Percentiles rank a stretch among this genome's conserved stretches.
Evolutionary conservation across 192 early-diverging fungal species (phyloP).

Genomic region (Allomyces javanicus): DNA sequence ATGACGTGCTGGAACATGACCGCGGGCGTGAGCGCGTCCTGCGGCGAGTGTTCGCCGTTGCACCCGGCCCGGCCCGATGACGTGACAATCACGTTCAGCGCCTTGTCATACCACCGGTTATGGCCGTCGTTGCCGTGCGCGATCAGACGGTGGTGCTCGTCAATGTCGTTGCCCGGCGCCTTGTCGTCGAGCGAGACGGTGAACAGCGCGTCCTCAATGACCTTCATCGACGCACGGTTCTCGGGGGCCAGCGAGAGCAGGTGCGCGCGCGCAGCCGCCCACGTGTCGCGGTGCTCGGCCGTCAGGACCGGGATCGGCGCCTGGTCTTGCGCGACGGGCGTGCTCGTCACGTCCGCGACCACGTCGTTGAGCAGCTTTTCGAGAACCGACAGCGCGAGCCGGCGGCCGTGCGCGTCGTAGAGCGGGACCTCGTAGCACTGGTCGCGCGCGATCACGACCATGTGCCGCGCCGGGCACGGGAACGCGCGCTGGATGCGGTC

Average conservation of each 20-base stretch:
- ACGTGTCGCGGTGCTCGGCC: conserved; percentile 71
- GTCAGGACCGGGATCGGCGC: conserved; percentile 65
- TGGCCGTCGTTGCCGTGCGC: conserved; percentile 55
- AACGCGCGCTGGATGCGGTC: conserved; percentile 52
- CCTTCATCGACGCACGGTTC: conserved; percentile 27
- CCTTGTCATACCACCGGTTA: conserved; percentile 97
- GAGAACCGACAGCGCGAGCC: conserved; percentile 20
- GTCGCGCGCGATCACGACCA: conserved; percentile 67
- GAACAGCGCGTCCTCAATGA: conserved; percentile 67
- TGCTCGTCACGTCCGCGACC: conserved; percentile 17
- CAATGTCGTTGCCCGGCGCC: conserved; percentile 40
- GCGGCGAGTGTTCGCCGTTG: conserved; percentile 88
- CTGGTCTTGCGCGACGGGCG: conserved; percentile 21
- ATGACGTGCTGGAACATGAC: conserved; percentile 52
- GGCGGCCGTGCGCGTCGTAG: conserved; percentile 34
- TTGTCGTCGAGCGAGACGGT: conserved; percentile 69
- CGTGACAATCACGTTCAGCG: conserved; percentile 69
- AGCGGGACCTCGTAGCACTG: conserved; percentile 74
- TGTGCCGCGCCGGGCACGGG: conserved; percentile 54
- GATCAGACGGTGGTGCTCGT: conserved; percentile 44
- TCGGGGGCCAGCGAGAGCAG: conserved; percentile 33
- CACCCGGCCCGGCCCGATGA: conserved; percentile 68
- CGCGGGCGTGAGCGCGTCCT: conserved; percentile 74
- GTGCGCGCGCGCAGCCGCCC: conserved; percentile 51
- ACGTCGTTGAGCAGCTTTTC: conserved; percentile 21